Base-by-base conservation (phyloP, 352 stramenopile genomes). In the Pythium plurisporium region DNA sequence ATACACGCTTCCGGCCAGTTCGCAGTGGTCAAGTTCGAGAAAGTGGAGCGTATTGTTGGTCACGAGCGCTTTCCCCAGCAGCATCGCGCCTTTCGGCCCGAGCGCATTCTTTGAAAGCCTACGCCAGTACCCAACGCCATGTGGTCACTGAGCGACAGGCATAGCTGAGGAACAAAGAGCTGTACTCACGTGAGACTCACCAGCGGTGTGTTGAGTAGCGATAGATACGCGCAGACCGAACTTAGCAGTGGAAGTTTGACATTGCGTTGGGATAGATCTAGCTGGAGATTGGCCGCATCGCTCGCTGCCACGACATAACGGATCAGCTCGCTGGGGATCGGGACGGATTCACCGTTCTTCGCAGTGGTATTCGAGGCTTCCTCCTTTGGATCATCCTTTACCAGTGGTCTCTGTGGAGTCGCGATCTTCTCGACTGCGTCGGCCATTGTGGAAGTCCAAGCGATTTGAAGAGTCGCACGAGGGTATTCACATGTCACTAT, bases 31-130 rank as follows among this genome's bases (percentile, higher is more conserved):
- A 6, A 90, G 51, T 29, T 86, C 69, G n/a, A 90, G 59, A 23
- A 81, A 67, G 17, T 88, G 69, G 15, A 90, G 26, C 14, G 67
- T 65, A 40, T 84, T 82, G 67, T 90, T 90, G 22, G 74, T 87
- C 42, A 87, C 46, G 14, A 90, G 62, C 7, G 79, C 77, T 8
- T 61, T 69, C 5, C 79, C 79, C 0, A 90, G 57, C 9, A 81
- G 19, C 19, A 46, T 30, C 15, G 66, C 74, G 2, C 79, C 77
- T 29, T 67, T 37, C 0, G 75, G 67, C 11, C 75, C 77, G 40
- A 90, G 49, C 0, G 44, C 36, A 51, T 86, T 89, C 5, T 37
- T 34, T 7, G 61, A 69, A 8, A 67, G 33, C 9, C 60, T 63
- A n/a, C n/a, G n/a, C n/a, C n/a, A n/a, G n/a, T n/a, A n/a, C n/a